phyloP scores from a whole-genome alignment of 2,329 filamentous ascomycete species.

The Rhynchosporium graminicola region DNA sequence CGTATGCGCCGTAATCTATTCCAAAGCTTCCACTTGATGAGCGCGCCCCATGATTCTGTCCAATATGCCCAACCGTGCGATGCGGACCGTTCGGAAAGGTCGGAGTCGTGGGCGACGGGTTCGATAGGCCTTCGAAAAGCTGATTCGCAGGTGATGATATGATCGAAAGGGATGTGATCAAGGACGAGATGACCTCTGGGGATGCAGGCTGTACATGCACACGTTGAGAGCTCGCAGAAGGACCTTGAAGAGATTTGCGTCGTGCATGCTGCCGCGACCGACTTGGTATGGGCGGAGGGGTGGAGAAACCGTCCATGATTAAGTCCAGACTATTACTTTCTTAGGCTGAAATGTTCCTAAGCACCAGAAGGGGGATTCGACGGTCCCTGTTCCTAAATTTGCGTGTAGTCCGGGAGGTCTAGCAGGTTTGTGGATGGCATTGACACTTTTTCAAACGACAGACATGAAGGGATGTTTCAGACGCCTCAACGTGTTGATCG shows the following conservation, averaged over 20 bases:
- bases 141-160: conserved; percentile 67
- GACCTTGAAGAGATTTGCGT: conserved; percentile 37
- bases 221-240: conserved; percentile 36
- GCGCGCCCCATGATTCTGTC: conserved; percentile 27
- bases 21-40: conserved; percentile 55
- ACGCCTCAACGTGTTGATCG: conserved; percentile 19
- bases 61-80: conserved; percentile 30
- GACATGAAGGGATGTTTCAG: conserved; percentile 24
- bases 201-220: conserved; percentile 41
- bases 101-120: conserved; percentile 43
- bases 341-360: conserved; percentile 26
- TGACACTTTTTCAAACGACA: conserved; percentile 30
- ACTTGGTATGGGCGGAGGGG: conserved; percentile 37
- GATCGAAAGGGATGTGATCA: conserved; percentile 70
- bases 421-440: conserved; percentile 34
- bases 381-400: conserved; percentile 9
- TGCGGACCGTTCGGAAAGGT: conserved; percentile 39
- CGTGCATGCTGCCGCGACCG: conserved; percentile 36
- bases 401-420: conserved; percentile 21
- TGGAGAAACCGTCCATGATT: conserved; percentile 32
- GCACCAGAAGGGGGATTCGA: conserved; percentile 19
- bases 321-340: conserved; percentile 22
- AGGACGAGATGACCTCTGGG: conserved; percentile 70
- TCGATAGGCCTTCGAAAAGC: conserved; percentile 62
- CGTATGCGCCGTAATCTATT: conserved; percentile 71